Evolutionary conservation across 768 basidiomycete genomes (phyloP), one percentile per base, ranked within the genome.

Genomic region (Trametes cingulata): DNA sequence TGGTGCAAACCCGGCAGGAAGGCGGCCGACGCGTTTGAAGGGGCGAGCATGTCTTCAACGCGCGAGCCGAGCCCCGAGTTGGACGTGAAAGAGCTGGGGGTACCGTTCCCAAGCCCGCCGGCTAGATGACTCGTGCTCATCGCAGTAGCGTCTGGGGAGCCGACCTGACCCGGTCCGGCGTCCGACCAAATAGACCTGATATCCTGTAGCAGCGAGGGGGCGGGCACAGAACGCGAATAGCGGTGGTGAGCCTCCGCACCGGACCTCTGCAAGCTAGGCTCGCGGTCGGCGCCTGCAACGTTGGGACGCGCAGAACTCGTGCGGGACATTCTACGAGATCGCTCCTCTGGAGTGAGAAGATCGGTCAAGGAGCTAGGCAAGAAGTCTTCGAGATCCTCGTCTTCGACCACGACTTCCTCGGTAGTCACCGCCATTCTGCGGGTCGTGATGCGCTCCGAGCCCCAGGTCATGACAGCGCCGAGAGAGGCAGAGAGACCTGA

Each of bases 331-430:
- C 94, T 78, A 33, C 95, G 79, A 33, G 84, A 88, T 63, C 88
- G 82, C 74, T 98, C 96, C 65, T 88, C 89, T 0, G 92, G 91
- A 0, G 95, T 96, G 47, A 98, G 77, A 7, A 98, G 79, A 61
- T 98, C 95, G 25, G 86, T 92, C 47, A 98, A 76, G 4, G 88
- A 91, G 55, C 90, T 87, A 0, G 96, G 96, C 29, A 98, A 72
- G 71, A 98, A 91, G 57, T 94, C 95, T 68, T 94, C 93, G 48
- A 92, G 69, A 65, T 95, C 91, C 45, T 86, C 92, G 49, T 89
- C 90, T 19, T 86, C 86, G 0, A 82, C 83, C 36, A 75, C 73
- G 17, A 80, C 82, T 17, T 72, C 74, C n/a, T 62, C 61, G 17
- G 43, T 49, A 46, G 66, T 62, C 33, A 63, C 53, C 25, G 59